phyloP scores from a whole-genome alignment of 148 eudicot species.

The Cornus florida region DNA sequence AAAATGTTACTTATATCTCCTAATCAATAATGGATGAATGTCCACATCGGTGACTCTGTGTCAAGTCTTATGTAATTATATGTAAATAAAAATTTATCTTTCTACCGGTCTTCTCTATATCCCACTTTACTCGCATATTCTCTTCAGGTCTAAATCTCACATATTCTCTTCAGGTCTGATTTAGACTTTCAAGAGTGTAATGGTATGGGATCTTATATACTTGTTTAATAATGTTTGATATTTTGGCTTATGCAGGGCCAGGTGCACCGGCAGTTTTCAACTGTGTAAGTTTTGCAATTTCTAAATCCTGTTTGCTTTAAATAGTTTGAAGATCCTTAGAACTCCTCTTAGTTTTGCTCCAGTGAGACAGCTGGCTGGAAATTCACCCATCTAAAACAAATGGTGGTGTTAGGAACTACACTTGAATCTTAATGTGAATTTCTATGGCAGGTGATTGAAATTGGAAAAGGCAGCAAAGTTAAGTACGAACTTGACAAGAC shows the following conservation, averaged over 20 bases:
- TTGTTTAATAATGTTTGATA: not conserved
- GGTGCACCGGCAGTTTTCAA: constrained; percentile 84
- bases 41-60: no score
- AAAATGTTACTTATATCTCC: no score
- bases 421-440: not conserved
- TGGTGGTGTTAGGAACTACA: not conserved
- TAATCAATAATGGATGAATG: no score
- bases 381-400: not conserved
- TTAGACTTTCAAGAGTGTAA: not conserved
- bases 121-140: not conserved
- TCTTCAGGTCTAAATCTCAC: no score
- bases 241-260: constrained; percentile 62
- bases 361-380: not conserved
- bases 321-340: not conserved
- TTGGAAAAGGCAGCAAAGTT: constrained; percentile 92
- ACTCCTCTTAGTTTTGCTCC: not conserved
- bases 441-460: constrained; percentile 74
- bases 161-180: not conserved
- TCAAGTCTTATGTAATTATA: no score
- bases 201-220: no score
- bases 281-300: constrained; percentile 56
- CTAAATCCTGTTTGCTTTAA: not conserved
- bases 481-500: constrained; percentile 92
- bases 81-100: no score
- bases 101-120: no score